A percentile compares a stretch with the other conserved stretches of the same genome.
Evolutionary conservation across 495 filamentous ascomycete genomes (phyloP).

Genomic region (Penicillium cosmopolitanum): DNA sequence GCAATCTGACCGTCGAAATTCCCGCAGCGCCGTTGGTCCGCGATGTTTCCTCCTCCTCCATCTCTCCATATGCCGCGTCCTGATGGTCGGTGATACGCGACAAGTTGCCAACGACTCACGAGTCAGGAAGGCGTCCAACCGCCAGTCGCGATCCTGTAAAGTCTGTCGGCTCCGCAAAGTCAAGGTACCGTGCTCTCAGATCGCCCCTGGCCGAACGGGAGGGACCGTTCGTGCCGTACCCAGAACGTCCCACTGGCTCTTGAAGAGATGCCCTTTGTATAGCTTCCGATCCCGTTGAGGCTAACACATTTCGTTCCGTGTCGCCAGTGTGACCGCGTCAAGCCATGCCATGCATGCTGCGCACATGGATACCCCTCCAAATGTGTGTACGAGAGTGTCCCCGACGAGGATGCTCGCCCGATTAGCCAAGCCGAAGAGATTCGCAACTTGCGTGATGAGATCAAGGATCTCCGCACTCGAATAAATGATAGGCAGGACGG

Average conservation of each 20-base stretch:
- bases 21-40: slow-evolving; percentile 39
- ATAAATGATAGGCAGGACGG: slow-evolving; percentile 34
- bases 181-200: slow-evolving; percentile 43
- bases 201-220: slow-evolving; percentile 21
- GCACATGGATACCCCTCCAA: slow-evolving; percentile 51
- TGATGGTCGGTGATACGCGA: slow-evolving; percentile 32
- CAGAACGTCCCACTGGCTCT: slow-evolving; percentile 19
- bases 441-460: slow-evolving; percentile 43
- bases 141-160: slow-evolving; percentile 50
- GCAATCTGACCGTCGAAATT: slow-evolving; percentile 40
- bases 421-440: slow-evolving; percentile 51
- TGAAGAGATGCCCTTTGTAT: background rate
- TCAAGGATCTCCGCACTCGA: slow-evolving; percentile 36
- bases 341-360: slow-evolving; percentile 52
- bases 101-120: slow-evolving; percentile 29
- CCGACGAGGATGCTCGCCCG: slow-evolving; percentile 43
- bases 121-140: slow-evolving; percentile 31
- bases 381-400: slow-evolving; percentile 43
- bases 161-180: slow-evolving; percentile 51
- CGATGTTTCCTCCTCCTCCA: slow-evolving; percentile 22
- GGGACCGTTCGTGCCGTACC: slow-evolving; percentile 22
- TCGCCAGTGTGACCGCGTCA: slow-evolving; percentile 48
- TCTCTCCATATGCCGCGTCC: slow-evolving; percentile 17
- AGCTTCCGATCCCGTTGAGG: background rate
- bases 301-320: slow-evolving; percentile 19